Evolutionary conservation across 495 filamentous ascomycete genomes (phyloP).

Genomic region (Penicillium mononematosum): DNA sequence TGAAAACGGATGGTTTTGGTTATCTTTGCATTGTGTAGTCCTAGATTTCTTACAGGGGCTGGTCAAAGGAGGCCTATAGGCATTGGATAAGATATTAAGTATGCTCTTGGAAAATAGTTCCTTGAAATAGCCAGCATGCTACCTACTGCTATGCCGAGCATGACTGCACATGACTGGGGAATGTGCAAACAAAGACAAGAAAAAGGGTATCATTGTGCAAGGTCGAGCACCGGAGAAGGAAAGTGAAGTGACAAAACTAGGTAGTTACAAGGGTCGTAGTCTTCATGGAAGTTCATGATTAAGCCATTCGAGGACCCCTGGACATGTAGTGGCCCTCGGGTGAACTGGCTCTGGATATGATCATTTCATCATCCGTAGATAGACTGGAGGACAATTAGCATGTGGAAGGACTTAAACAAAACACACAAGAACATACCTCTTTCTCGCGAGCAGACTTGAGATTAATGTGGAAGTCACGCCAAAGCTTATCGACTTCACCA

Average conservation of each 20-base stretch:
- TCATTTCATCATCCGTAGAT: constrained; percentile 3
- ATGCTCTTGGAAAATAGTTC: neutral
- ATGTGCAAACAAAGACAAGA: neutral
- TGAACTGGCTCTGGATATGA: neutral
- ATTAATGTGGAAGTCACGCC: constrained; percentile 58
- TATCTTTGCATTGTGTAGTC: constrained; percentile 3
- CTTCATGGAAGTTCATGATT: neutral
- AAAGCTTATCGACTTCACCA: constrained; percentile 56
- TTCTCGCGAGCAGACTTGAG: constrained; percentile 53
- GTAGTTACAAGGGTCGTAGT: neutral
- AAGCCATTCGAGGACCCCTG: neutral
- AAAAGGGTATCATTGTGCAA: constrained; percentile 8
- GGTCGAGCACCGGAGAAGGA: neutral
- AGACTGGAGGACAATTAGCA: neutral
- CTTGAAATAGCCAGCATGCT: neutral
- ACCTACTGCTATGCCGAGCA: neutral
- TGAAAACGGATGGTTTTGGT: constrained; percentile 26
- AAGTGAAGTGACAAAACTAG: neutral
- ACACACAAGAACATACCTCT: constrained; percentile 31
- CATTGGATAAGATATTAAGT: neutral
- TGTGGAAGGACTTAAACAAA: neutral
- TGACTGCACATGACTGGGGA: neutral
- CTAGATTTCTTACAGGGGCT: neutral
- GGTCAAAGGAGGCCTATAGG: neutral
- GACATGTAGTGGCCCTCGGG: neutral